Evolutionary conservation across 148 eudicot species (phyloP), one percentile per base, ranked within the genome.

Genomic region (Rhododendron williamsianum): DNA sequence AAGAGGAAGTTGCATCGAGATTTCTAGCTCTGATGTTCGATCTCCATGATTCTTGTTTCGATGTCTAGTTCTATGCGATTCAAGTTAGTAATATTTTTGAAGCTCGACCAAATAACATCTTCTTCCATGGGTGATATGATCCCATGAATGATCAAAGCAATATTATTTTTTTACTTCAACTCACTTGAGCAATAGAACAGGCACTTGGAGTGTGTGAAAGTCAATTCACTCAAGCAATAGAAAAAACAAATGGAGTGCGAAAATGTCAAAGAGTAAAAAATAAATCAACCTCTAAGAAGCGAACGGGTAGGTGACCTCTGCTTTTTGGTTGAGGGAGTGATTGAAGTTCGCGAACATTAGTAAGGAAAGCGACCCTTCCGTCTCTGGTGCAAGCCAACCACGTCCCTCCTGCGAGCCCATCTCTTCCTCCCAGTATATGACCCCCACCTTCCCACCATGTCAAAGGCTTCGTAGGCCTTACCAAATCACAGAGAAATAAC

Each of bases 381-480:
- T 63, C 45, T 89, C 84, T 92, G n/a, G 88, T 90, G 87, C 87
- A 91, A 80, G 94, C 98, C 86, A 96, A 85, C 98, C 98, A 94
- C 1, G 98, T 96, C 35, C 98, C 98, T 80, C 97, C 95, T 45
- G 90, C 98, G 25, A 90, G 80, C 73, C 88, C 98, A 86, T 96
- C 98, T 85, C 90, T 91, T 41, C 98, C 98, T 49, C 96, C 98
- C 71, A 96, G 63, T 80, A 96, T 96, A 38, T 90, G 48, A 56
- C 21, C 87, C 49, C 92, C 95, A 18, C 90, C 92, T 88, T 91
- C 93, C 98, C 98, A 96, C 98, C 98, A 95, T 38, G 86, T 90
- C 78, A 92, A 86, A 63, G 94, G 90, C 86, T 87, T 87, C 78
- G 96, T 94, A 38, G 96, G 94, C 86, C 98, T 94, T 67, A 81